phyloP scores from a whole-genome alignment of 129 eudicot genomes.

The Centella asiatica region DNA sequence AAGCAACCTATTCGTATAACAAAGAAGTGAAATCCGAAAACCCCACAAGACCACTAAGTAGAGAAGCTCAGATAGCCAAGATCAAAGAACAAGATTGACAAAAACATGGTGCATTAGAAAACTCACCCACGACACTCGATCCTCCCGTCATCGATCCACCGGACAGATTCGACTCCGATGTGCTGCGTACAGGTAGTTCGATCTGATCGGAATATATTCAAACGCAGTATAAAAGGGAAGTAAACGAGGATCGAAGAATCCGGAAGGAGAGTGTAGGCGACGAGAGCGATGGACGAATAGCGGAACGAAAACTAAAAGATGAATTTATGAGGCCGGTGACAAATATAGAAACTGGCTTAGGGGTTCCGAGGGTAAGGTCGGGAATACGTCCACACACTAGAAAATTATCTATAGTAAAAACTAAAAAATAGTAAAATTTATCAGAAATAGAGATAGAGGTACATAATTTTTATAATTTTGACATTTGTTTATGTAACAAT shows the following conservation, averaged over 20 bases:
- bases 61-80: neutral
- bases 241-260: slow-evolving; percentile 8
- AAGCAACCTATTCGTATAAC: neutral
- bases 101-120: neutral
- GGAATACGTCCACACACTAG: no score
- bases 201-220: slow-evolving; percentile 8
- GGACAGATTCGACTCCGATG: neutral
- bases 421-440: no score
- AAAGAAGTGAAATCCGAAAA: slow-evolving; percentile 2
- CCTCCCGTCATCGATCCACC: slow-evolving; percentile 64
- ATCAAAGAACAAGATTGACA: slow-evolving; percentile 1
- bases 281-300: neutral
- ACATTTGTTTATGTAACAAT: no score
- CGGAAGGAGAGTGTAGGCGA: no score
- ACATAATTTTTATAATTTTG: no score
- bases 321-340: neutral
- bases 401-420: no score
- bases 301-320: neutral
- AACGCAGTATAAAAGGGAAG: neutral
- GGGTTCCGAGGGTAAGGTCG: neutral
- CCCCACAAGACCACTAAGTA: slow-evolving; percentile 12
- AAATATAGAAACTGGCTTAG: neutral
- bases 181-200: slow-evolving; percentile 13
- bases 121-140: slow-evolving; percentile 72
- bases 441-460: no score